A percentile compares a stretch with the other conserved stretches of the same genome.
Conservation (phyloP, 495 filamentous ascomycete genomes). For the Tuber microsphaerosporum region DNA sequence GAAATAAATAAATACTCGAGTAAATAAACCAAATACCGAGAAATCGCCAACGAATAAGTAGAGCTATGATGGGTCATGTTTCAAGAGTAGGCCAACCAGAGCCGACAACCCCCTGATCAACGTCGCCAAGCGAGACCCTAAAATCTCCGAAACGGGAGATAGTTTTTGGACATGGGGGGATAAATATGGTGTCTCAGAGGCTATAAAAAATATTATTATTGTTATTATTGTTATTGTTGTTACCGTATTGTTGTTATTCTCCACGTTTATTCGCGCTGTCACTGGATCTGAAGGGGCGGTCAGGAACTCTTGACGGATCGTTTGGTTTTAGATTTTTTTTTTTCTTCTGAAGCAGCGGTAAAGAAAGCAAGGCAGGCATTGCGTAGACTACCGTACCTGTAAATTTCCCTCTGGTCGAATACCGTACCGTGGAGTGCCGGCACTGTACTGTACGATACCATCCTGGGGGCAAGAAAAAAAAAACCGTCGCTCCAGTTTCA, state of each 20-base stretch:
- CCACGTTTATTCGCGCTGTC: background rate
- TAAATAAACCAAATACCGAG: background rate
- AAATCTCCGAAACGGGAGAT: conserved; percentile 1
- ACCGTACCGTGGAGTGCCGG: no score
- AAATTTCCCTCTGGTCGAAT: no score
- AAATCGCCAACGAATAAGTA: background rate
- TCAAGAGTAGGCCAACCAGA: background rate
- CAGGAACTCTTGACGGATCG: background rate
- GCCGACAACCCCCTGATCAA: background rate
- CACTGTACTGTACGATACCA: background rate
- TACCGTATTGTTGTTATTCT: background rate
- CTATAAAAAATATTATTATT: background rate
- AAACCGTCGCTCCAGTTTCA: background rate
- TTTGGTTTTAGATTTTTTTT: background rate
- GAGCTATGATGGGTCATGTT: background rate
- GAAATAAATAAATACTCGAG: background rate
- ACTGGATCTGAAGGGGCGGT: background rate
- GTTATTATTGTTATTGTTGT: background rate
- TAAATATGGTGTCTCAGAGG: background rate
- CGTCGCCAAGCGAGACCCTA: background rate
- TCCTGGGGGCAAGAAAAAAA: background rate
- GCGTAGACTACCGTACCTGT: no score
- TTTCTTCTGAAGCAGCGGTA: background rate
- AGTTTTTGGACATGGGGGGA: no score
- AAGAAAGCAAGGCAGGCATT: background rate